Conservation (phyloP, 2,329 filamentous ascomycete genomes). For the Grosmannia huntii region DNA sequence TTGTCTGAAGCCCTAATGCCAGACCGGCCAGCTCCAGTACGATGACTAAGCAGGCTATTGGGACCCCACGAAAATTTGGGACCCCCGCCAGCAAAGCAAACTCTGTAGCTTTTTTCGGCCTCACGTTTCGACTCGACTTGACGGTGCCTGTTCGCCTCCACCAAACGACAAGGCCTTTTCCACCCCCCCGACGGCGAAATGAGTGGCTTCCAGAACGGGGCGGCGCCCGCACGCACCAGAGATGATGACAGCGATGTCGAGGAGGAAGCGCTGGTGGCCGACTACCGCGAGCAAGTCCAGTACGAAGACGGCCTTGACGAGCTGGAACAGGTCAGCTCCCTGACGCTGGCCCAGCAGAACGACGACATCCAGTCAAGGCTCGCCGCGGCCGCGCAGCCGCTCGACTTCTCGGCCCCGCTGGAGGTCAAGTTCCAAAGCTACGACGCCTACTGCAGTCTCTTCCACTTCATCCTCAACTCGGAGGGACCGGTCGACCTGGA, state of each 20-base stretch:
- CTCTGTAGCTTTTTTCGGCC: neutral
- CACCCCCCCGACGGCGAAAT: constrained; percentile 22
- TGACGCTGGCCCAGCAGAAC: constrained; percentile 59
- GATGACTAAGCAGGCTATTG: constrained; percentile 1
- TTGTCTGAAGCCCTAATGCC: constrained; percentile 1
- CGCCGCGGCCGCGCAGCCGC: constrained; percentile 78
- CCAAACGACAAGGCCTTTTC: neutral
- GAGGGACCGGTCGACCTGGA: constrained; percentile 97
- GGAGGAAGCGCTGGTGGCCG: constrained; percentile 89
- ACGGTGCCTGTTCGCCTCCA: neutral
- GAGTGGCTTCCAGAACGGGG: constrained; percentile 50
- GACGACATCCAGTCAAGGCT: constrained; percentile 92
- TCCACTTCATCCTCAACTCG: constrained; percentile 98
- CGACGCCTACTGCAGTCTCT: constrained; percentile 97
- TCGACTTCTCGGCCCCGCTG: constrained; percentile 90
- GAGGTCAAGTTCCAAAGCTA: constrained; percentile 98
- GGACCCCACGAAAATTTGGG: constrained; percentile 7
- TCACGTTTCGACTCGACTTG: neutral
- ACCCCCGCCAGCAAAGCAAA: neutral
- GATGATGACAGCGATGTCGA: constrained; percentile 87
- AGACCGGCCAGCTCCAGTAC: neutral
- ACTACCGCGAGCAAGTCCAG: constrained; percentile 93
- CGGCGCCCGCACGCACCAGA: constrained; percentile 44
- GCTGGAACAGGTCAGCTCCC: constrained; percentile 58
- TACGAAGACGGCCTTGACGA: constrained; percentile 81